phyloP scores from a whole-genome alignment of 305 asterid genomes.

The Rubia balearica region DNA sequence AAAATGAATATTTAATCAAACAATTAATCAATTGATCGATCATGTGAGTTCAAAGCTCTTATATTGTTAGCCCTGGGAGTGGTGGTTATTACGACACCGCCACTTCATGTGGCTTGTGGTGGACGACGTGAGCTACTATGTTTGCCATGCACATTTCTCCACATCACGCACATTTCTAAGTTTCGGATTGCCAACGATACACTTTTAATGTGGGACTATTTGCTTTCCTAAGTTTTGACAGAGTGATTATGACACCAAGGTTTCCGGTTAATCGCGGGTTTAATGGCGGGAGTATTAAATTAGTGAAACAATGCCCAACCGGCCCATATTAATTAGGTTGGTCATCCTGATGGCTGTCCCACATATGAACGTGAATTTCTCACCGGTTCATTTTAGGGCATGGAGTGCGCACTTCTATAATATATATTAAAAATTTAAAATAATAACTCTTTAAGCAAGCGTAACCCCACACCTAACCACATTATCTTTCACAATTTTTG shows the following conservation, averaged over 20 bases:
- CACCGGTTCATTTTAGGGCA: no score
- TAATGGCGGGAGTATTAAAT: background rate
- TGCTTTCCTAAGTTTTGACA: background rate
- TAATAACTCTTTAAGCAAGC: no score
- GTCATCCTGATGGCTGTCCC: background rate
- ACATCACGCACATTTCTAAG: constrained; percentile 3
- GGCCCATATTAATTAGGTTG: background rate
- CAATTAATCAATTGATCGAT: no score
- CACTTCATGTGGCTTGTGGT: constrained; percentile 11
- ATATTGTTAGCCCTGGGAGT: background rate
- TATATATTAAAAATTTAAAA: no score
- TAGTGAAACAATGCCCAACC: background rate
- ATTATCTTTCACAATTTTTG: no score
- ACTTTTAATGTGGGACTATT: background rate
- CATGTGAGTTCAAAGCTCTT: background rate
- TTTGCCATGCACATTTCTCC: constrained; percentile 8
- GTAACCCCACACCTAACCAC: no score
- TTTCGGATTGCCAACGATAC: background rate
- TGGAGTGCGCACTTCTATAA: no score
- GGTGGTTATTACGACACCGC: background rate
- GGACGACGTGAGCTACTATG: background rate
- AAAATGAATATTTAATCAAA: no score
- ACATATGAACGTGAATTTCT: no score
- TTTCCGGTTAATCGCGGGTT: background rate
- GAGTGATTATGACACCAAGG: background rate